Conservation (phyloP, 768 basidiomycete genomes). For the Coprinopsis marcescibilis region DNA sequence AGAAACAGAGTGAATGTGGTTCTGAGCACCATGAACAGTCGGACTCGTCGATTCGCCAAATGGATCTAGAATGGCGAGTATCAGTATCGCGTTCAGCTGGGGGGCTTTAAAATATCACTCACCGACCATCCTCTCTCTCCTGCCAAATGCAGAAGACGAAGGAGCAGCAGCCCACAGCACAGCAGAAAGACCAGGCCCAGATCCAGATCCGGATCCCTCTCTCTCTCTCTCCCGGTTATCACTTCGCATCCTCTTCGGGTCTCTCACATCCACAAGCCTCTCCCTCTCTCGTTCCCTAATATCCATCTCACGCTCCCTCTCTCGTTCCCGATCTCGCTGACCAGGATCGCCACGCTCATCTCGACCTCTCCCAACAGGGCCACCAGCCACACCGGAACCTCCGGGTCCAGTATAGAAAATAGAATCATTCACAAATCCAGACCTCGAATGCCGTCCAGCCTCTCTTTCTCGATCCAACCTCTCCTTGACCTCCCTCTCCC, state of each 20-base stretch:
- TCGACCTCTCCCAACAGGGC: conserved; percentile 13
- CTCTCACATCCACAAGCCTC: conserved; percentile 7
- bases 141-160: too few relatives aligned
- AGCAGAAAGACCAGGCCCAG: too few relatives aligned
- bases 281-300: background rate
- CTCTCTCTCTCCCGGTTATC: conserved; percentile 9
- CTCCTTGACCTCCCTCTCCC: background rate
- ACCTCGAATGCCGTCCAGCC: too few relatives aligned
- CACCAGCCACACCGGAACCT: conserved; percentile 4
- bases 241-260: conserved; percentile 9
- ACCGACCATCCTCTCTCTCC: background rate
- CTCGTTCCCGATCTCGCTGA: conserved; percentile 18
- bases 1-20: too few relatives aligned
- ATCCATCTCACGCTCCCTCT: conserved; percentile 16
- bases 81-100: too few relatives aligned
- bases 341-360: conserved; percentile 13
- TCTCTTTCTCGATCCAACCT: conserved; percentile 6
- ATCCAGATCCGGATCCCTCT: background rate
- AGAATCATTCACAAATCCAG: conserved; percentile 5
- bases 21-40: too few relatives aligned
- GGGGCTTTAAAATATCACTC: background rate
- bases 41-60: too few relatives aligned
- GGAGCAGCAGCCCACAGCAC: too few relatives aligned
- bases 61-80: too few relatives aligned
- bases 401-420: conserved; percentile 7